Evolutionary conservation across 2,329 filamentous ascomycete species (phyloP).

Genomic region (Colletotrichum camelliae): DNA sequence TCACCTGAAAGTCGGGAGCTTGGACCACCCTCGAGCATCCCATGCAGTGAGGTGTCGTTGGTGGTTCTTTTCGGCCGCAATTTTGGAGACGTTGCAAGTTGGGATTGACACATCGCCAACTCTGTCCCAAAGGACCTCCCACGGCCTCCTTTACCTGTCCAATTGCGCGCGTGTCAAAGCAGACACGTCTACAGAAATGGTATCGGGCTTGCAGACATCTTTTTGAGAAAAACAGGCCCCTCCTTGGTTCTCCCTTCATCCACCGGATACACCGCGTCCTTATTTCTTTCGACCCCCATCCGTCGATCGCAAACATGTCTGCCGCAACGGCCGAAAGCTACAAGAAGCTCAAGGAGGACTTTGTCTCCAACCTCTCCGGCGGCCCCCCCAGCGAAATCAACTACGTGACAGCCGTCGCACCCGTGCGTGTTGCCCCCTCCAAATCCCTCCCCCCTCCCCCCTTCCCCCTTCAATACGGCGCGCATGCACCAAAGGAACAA

Average conservation of each 20-base stretch:
- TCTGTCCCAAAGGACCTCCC: not conserved
- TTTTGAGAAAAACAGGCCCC: not conserved
- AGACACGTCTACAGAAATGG: not conserved
- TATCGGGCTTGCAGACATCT: not conserved
- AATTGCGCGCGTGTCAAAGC: not conserved
- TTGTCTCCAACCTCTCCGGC: slow-evolving; percentile 89
- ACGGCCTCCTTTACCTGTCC: not conserved
- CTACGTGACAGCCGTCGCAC: slow-evolving; percentile 81
- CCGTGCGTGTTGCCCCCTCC: slow-evolving; percentile 61
- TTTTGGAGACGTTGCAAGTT: not conserved
- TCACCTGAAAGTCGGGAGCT: not conserved
- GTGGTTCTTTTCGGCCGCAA: not conserved
- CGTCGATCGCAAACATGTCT: slow-evolving; percentile 35
- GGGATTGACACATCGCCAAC: not conserved
- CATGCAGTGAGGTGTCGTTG: not conserved
- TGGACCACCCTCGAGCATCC: not conserved
- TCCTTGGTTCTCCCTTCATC: not conserved
- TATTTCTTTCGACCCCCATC: not conserved
- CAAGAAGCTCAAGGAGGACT: slow-evolving; percentile 92
- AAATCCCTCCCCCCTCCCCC: not conserved
- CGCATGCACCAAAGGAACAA: slow-evolving; percentile 11
- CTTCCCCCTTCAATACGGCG: not conserved
- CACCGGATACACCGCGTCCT: not conserved
- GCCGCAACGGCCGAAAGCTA: slow-evolving; percentile 61
- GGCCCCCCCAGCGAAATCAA: slow-evolving; percentile 87